Conservation (phyloP, 2,329 filamentous ascomycete species). For the Nannizziopsis arthrosporioides region DNA sequence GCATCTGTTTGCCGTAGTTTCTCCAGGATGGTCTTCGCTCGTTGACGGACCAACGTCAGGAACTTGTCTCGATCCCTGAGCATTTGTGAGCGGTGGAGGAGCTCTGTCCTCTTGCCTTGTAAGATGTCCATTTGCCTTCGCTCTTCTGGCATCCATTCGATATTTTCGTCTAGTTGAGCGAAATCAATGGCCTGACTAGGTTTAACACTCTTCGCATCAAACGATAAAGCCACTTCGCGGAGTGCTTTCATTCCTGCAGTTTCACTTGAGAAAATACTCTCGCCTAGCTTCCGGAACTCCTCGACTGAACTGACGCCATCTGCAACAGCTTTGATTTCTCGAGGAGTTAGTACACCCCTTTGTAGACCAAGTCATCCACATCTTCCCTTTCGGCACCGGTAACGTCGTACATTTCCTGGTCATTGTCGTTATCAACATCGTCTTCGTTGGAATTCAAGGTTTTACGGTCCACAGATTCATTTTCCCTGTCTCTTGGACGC, state of each 20-base stretch:
- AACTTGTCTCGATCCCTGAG: conserved; percentile 34
- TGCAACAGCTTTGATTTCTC: conserved; percentile 34
- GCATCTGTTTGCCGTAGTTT: conserved; percentile 35
- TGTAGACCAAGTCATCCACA: conserved; percentile 19
- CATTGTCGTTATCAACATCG: conserved; percentile 18
- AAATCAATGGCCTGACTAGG: conserved; percentile 7
- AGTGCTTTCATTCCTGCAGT: conserved; percentile 15
- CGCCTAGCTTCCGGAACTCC: conserved; percentile 34
- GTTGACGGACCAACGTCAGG: conserved; percentile 32
- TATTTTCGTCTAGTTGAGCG: conserved; percentile 11
- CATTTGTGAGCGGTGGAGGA: conserved; percentile 26
- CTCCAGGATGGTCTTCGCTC: conserved; percentile 34
- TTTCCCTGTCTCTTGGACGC: conserved; percentile 13
- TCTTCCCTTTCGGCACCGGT: conserved; percentile 16
- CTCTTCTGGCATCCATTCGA: conserved; percentile 16
- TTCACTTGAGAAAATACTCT: conserved; percentile 27
- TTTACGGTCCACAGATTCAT: conserved; percentile 3
- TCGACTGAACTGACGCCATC: conserved; percentile 28
- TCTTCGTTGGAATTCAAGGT: conserved; percentile 18
- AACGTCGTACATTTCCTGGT: conserved; percentile 19
- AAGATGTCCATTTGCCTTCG: conserved; percentile 13
- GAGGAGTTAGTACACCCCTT: conserved; percentile 33
- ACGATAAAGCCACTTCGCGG: not conserved
- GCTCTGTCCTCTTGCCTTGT: conserved; percentile 13
- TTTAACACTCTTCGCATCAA: not conserved